These are phyloP conservation scores for Rhodotorula sp. DNA, from an alignment of 1,284 basidiomycete species.

Conservation along the genomic window DNA sequence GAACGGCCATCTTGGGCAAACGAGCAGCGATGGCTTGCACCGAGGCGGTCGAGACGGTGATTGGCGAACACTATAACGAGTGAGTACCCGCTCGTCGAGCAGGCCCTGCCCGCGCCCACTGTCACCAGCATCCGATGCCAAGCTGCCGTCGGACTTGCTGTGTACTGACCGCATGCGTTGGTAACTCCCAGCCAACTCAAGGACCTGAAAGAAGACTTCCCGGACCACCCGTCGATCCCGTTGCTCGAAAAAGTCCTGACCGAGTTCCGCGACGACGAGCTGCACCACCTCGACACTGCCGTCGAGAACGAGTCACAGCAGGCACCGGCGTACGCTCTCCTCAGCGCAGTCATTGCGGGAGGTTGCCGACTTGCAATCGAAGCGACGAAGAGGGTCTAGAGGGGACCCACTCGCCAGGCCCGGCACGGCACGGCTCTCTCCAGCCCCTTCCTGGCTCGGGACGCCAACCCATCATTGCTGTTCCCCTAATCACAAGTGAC, in stretches of 20 bases:
- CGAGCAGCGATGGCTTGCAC: slow-evolving; percentile 98
- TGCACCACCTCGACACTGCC: slow-evolving; percentile 89
- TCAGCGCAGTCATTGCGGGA: slow-evolving; percentile 77
- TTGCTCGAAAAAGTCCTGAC: slow-evolving; percentile 70
- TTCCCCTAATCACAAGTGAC: too few species aligned
- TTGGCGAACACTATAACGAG: slow-evolving; percentile 98
- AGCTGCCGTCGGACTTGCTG: not conserved
- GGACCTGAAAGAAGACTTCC: slow-evolving; percentile 50
- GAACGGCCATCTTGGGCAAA: slow-evolving; percentile 82
- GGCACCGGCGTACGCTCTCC: slow-evolving; percentile 84
- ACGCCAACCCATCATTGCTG: too few species aligned
- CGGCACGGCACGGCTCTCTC: not conserved
- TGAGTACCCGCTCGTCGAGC: slow-evolving; percentile 53
- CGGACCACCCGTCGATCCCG: slow-evolving; percentile 67
- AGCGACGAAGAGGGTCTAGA: slow-evolving; percentile 72
- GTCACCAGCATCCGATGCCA: too few species aligned
- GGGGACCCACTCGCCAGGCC: not conserved
- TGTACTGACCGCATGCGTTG: not conserved
- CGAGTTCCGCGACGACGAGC: slow-evolving; percentile 91
- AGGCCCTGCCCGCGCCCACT: not conserved
- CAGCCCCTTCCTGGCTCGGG: too few species aligned
- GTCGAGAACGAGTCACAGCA: slow-evolving; percentile 85
- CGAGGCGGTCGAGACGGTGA: slow-evolving; percentile 95
- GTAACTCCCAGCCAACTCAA: slow-evolving; percentile 63
- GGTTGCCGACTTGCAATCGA: slow-evolving; percentile 89